These are phyloP conservation scores for Brasilioporus rufonigricans DNA, from an alignment of 768 basidiomycete species.

Conservation along the genomic window DNA sequence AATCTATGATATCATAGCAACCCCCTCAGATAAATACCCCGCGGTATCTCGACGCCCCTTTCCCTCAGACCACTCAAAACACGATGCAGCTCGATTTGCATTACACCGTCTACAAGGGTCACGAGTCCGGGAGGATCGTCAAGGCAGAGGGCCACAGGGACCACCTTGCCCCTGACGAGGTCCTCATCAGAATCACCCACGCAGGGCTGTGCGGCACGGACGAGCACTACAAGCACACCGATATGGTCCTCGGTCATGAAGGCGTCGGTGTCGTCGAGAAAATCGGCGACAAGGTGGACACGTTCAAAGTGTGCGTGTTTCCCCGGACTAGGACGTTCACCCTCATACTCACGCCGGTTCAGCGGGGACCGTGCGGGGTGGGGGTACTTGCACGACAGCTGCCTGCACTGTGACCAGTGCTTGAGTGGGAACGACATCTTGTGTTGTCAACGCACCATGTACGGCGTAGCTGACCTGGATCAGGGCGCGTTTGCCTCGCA, in stretches of 20 bases:
- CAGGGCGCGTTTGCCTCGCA: constrained; percentile 37
- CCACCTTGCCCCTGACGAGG: constrained; percentile 25
- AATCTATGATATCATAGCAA: too few relatives aligned
- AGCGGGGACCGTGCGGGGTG: constrained; percentile 38
- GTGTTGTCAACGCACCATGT: constrained; percentile 25
- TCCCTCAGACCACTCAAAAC: neutral
- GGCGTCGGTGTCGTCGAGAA: constrained; percentile 35
- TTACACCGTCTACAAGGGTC: constrained; percentile 33
- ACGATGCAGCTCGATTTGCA: constrained; percentile 21
- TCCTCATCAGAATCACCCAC: constrained; percentile 33
- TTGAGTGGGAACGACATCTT: constrained; percentile 32
- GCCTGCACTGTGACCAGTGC: constrained; percentile 34
- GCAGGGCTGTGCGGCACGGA: constrained; percentile 41
- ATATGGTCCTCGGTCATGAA: constrained; percentile 42
- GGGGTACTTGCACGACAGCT: constrained; percentile 34
- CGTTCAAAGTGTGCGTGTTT: constrained; percentile 34
- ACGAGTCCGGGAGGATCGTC: constrained; percentile 16
- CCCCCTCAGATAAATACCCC: constrained; percentile 4
- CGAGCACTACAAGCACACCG: constrained; percentile 29
- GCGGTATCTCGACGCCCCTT: neutral
- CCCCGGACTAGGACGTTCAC: neutral
- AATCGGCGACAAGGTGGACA: constrained; percentile 29
- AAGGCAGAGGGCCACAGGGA: constrained; percentile 14
- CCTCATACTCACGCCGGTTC: neutral
- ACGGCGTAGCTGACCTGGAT: constrained; percentile 25